Base-by-base conservation (phyloP, 75 land plant genomes). In the Cunninghamia lanceolata region DNA sequence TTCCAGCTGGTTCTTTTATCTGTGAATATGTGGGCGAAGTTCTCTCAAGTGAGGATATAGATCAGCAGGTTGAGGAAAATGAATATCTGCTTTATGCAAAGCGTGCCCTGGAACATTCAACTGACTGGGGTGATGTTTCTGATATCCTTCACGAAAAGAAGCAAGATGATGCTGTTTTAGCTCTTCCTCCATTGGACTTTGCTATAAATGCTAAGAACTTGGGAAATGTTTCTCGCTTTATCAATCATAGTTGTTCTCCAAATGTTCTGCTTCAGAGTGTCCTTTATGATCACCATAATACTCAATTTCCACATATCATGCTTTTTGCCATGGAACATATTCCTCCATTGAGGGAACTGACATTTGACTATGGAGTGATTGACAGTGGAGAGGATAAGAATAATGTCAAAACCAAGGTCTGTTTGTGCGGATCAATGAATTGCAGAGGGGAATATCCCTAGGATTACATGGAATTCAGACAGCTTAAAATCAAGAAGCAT, bases 161-260 rank as follows among this genome's bases (percentile, higher is more conserved):
- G 21, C 87, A 81, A 43, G 71, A 76, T 8, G 84, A 43, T 30
- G 36, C 87, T 85, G 36, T 76, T 83, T n/a, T 32, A 53, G 7
- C 16, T 21, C 84, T 9, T 3, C 82, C 85, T 54, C 14, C 70
- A 16, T 89, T 86, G 50, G 75, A 85, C 3, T 54, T 94, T 32
- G 30, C 84, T 43, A 90, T 95, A 36, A 92, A 87, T 90, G 95
- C 97, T 35, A 91, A 85, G 66, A 82, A 87, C 21, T 63, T 36
- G 70, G 97, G 97, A n/a, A 95, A 95, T 89, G 91, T 95, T 19
- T 86, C 96, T 79, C 93, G 97, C 1, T 96, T 96, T 82, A 96
- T 96, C 89, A 95, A 94, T 86, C 98, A 93, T 66, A 96, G 98
- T 84, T 94, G 95, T 85, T 90, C 88, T 5, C 98, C 98, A 15